Percentiles rank a stretch among this genome's conserved stretches.
These are phyloP conservation scores for Kalaharituber pfeilii DNA, from an alignment of 2,329 filamentous ascomycete genomes.

Conservation along the genomic window DNA sequence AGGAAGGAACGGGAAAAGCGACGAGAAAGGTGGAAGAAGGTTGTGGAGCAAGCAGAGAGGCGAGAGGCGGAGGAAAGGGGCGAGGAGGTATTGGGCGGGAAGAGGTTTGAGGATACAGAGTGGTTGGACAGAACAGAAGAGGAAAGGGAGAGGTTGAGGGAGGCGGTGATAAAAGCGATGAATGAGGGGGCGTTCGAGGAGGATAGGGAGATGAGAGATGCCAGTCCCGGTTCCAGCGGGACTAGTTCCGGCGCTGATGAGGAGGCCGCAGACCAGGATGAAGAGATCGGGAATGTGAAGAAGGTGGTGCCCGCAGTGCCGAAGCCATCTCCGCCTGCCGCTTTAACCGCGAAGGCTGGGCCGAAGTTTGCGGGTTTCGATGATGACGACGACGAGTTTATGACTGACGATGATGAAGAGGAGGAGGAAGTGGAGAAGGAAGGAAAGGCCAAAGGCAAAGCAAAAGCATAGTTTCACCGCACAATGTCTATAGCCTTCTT, in stretches of 20 bases:
- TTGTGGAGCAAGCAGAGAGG: conserved; percentile 68
- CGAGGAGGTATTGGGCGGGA: conserved; percentile 27
- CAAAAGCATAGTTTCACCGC: conserved; percentile 9
- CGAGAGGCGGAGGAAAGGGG: conserved; percentile 62
- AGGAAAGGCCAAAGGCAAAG: conserved; percentile 16
- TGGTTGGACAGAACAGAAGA: conserved; percentile 96
- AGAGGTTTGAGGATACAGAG: conserved; percentile 50
- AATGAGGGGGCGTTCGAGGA: conserved; percentile 46
- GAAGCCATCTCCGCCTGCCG: conserved; percentile 24
- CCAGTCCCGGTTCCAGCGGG: conserved; percentile 34
- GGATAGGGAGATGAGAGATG: conserved; percentile 22
- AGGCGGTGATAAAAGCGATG: conserved; percentile 55
- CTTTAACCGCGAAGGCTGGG: conserved; percentile 24
- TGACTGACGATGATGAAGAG: conserved; percentile 49
- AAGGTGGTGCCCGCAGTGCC: conserved; percentile 34
- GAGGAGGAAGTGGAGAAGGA: conserved; percentile 25
- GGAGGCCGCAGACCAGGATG: conserved; percentile 26
- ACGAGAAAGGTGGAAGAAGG: conserved; percentile 67
- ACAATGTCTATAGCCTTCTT: too few species aligned
- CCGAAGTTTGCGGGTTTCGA: conserved; percentile 57
- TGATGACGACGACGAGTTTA: conserved; percentile 59
- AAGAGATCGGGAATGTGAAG: conserved; percentile 17
- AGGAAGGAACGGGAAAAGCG: conserved; percentile 73
- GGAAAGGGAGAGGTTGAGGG: conserved; percentile 62
- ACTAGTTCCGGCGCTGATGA: conserved; percentile 30